phyloP scores from a whole-genome alignment of 2,329 filamentous ascomycete genomes.

The Reticulascus tulasneorum region DNA sequence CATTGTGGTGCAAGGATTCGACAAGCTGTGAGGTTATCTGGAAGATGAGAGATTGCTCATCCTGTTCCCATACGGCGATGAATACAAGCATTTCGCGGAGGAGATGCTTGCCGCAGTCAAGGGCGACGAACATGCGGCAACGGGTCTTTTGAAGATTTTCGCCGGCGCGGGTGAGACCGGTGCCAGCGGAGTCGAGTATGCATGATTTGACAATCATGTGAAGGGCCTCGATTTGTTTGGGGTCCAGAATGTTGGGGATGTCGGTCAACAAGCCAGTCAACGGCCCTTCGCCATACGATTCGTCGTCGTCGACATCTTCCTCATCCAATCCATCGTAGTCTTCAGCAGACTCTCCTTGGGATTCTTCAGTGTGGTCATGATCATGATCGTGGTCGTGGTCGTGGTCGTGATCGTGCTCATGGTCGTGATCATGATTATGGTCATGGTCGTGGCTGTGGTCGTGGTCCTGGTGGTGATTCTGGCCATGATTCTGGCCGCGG shows the following conservation, averaged over 20 bases:
- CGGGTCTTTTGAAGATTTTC: conserved; percentile 87
- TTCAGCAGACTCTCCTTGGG: conserved; percentile 17
- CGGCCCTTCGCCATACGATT: conserved; percentile 75
- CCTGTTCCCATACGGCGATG: conserved; percentile 94
- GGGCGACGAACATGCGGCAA: conserved; percentile 82
- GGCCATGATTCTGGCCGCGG: conserved; percentile 24
- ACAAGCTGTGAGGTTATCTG: conserved; percentile 96
- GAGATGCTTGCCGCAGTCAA: conserved; percentile 86
- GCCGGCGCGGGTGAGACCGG: conserved; percentile 60
- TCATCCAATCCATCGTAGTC: conserved; percentile 51
- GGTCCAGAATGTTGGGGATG: conserved; percentile 89
- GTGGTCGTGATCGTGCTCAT: conserved; percentile 20
- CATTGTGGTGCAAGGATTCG: conserved; percentile 85
- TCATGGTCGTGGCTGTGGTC: too few relatives aligned
- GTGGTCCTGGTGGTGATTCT: conserved; percentile 18
- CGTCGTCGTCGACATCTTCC: conserved; percentile 70
- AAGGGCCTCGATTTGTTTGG: conserved; percentile 90
- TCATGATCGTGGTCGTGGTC: too few relatives aligned
- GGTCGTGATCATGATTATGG: conserved; percentile 23
- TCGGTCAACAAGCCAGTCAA: conserved; percentile 84
- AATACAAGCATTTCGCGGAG: conserved; percentile 90
- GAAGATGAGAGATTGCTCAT: conserved; percentile 90
- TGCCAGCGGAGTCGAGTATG: conserved; percentile 77
- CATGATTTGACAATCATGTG: conserved; percentile 98
- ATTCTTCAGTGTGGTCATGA: too few relatives aligned